These are phyloP conservation scores for Lentinus polychrous DNA, from an alignment of 1,284 basidiomycete genomes.

Conservation along the genomic window DNA sequence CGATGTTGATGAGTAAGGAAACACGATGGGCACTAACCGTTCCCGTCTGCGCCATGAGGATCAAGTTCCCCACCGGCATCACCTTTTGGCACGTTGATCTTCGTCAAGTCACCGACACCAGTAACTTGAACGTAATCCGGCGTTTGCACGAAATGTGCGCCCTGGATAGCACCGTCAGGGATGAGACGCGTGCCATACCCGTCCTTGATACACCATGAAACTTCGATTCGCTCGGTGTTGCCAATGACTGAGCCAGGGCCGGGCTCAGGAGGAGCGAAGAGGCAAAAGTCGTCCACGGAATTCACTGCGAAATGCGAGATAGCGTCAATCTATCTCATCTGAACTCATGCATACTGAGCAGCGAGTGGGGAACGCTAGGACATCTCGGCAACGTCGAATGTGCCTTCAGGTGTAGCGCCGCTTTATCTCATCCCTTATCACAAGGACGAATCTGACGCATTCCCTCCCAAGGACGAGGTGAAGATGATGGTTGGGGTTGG, in stretches of 20 bases:
- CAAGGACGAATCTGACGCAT: no score
- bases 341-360: constrained; percentile 1
- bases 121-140: constrained; percentile 67
- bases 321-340: constrained; percentile 14
- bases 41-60: constrained; percentile 53
- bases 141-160: constrained; percentile 67
- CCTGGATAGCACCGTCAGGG: constrained; percentile 65
- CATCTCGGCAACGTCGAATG: no score
- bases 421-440: no score
- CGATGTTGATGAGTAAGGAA: not conserved
- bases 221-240: constrained; percentile 56
- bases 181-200: constrained; percentile 69
- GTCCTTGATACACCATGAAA: constrained; percentile 64
- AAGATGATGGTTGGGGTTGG: not conserved
- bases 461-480: no score
- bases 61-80: constrained; percentile 61
- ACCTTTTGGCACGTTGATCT: constrained; percentile 53
- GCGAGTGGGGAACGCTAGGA: not conserved
- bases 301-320: constrained; percentile 42
- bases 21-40: constrained; percentile 29
- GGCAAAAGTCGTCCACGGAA: constrained; percentile 53
- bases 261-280: constrained; percentile 51
- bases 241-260: constrained; percentile 47
- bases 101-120: constrained; percentile 60
- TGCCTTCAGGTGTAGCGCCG: no score